These are phyloP conservation scores for Nannochloropsis salina DNA, from an alignment of 108 stramenopile genomes.

Conservation along the genomic window DNA sequence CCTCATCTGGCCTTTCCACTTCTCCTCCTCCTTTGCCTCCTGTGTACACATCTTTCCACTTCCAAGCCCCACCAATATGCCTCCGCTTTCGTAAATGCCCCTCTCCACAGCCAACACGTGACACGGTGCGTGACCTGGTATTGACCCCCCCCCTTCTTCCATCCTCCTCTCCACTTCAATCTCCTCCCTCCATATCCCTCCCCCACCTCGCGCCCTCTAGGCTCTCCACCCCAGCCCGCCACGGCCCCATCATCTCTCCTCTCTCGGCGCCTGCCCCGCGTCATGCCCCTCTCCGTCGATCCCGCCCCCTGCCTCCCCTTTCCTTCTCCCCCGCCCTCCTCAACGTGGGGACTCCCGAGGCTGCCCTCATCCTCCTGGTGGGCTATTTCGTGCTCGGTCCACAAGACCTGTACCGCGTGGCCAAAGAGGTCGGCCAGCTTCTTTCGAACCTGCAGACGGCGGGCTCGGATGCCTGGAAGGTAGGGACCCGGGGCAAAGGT, in stretches of 20 bases:
- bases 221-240: too few species aligned
- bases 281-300: background rate
- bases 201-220: too few species aligned
- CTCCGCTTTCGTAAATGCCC: background rate
- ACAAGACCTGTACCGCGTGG: background rate
- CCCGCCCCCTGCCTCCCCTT: background rate
- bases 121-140: background rate
- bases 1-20: background rate
- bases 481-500: background rate
- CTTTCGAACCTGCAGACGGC: background rate
- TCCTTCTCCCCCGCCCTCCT: background rate
- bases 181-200: background rate
- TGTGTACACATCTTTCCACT: background rate
- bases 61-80: background rate
- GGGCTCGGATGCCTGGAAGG: slow-evolving; percentile 8
- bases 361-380: background rate
- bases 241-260: background rate
- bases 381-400: background rate
- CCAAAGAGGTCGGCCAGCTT: background rate
- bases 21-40: background rate
- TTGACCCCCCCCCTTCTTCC: background rate
- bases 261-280: background rate
- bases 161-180: background rate
- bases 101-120: background rate
- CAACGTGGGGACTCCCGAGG: background rate